Evolutionary conservation across 257 asterid genomes (phyloP).

Genomic region (Thymus quinquecostatus): DNA sequence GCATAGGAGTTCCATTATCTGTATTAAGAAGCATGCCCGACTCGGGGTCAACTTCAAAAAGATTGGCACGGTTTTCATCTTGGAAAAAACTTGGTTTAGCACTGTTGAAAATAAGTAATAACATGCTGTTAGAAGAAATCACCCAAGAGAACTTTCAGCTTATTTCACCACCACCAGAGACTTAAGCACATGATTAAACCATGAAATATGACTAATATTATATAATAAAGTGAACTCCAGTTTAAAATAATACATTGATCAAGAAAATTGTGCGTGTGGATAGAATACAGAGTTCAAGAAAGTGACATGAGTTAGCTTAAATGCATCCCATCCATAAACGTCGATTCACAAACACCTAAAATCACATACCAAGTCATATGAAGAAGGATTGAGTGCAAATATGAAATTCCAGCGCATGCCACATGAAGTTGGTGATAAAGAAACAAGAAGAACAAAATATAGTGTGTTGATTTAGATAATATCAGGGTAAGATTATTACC

Average conservation of each 20-base stretch:
- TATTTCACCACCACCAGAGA: constrained; percentile 25
- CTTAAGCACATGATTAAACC: constrained; percentile 20
- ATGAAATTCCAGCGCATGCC: neutral
- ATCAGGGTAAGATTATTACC: constrained; percentile 54
- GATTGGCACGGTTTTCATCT: constrained; percentile 83
- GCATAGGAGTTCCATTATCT: constrained; percentile 97
- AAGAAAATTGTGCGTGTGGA: neutral
- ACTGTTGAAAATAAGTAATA: constrained; percentile 48
- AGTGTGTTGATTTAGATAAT: constrained; percentile 8
- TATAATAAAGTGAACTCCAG: constrained; percentile 4
- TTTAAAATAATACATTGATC: neutral
- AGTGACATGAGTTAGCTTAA: neutral
- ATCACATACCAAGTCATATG: constrained; percentile 12
- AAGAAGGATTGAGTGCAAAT: constrained; percentile 18
- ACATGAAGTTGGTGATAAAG: constrained; percentile 10
- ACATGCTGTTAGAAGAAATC: constrained; percentile 31
- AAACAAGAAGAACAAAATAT: constrained; percentile 14
- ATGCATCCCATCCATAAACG: constrained; percentile 1
- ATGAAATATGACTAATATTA: constrained; percentile 21
- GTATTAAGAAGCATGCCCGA: constrained; percentile 95
- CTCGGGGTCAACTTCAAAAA: constrained; percentile 85
- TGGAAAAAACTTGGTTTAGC: constrained; percentile 95
- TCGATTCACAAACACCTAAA: neutral
- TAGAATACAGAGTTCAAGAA: constrained; percentile 25
- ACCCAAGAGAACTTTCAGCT: constrained; percentile 24